Evolutionary conservation across 2,329 filamentous ascomycete genomes (phyloP).

Genomic region (Hymenoscyphus albidus): DNA sequence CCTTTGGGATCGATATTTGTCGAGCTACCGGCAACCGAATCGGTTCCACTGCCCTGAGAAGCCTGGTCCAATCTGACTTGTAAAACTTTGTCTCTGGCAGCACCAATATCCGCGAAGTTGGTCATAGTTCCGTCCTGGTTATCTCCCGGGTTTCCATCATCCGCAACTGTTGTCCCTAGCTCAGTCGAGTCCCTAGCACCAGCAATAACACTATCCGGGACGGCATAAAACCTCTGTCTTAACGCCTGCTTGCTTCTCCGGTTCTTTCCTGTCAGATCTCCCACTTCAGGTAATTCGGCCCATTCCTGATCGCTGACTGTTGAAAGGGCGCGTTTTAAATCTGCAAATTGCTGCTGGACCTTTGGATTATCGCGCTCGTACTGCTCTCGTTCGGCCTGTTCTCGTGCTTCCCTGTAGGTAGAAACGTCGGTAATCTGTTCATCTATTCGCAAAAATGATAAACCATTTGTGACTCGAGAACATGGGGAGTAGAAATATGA

Average conservation of each 20-base stretch:
- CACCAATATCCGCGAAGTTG: slow-evolving; percentile 96
- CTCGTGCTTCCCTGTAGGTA: slow-evolving; percentile 83
- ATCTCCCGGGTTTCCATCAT: slow-evolving; percentile 60
- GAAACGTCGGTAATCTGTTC: slow-evolving; percentile 75
- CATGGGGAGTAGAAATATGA: slow-evolving; percentile 29
- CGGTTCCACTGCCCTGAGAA: slow-evolving; percentile 65
- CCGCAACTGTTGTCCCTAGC: slow-evolving; percentile 82
- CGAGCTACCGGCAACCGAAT: slow-evolving; percentile 71
- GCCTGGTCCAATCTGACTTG: slow-evolving; percentile 92
- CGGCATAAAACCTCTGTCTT: slow-evolving; percentile 86
- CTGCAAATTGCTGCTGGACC: slow-evolving; percentile 96
- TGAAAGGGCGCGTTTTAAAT: slow-evolving; percentile 84
- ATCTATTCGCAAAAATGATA: slow-evolving; percentile 62
- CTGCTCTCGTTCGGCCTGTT: slow-evolving; percentile 85
- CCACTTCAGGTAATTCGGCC: slow-evolving; percentile 92
- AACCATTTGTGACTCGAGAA: slow-evolving; percentile 51
- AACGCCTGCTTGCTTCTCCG: slow-evolving; percentile 78
- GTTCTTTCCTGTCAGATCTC: slow-evolving; percentile 93
- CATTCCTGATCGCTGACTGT: slow-evolving; percentile 93
- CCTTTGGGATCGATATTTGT: slow-evolving; percentile 93
- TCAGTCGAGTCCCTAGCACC: slow-evolving; percentile 77
- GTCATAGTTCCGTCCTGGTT: slow-evolving; percentile 82
- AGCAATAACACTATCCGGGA: slow-evolving; percentile 91
- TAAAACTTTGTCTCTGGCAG: slow-evolving; percentile 91
- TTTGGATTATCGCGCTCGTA: slow-evolving; percentile 98